Evolutionary conservation across 169 alveolate species (phyloP), one percentile per base, ranked within the genome.

Genomic region (Cryptosporidium xiaoi): DNA sequence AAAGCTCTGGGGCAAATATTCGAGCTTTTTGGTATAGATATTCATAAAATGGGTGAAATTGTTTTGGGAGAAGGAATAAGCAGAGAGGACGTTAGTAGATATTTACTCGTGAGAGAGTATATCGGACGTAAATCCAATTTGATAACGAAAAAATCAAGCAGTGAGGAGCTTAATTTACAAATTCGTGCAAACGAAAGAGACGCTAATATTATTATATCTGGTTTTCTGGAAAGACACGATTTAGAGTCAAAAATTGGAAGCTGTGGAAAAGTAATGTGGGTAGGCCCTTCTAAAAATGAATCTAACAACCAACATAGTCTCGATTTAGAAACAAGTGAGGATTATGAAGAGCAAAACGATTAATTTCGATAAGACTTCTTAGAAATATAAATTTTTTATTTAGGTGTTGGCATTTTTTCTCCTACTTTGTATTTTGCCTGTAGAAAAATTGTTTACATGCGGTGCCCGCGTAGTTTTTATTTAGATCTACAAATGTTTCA

Each of bases 401-500:
- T 40, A 40, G 48, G 48, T 8, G 4, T 40, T 6, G 10, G 48
- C 1, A 40, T 40, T 40, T 40, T 40, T 40, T 40, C 48, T 40
- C 48, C 10, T 40, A 40, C 13, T 1, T 40, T 40, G 48, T 8
- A 40, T 40, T 1, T 8, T 6, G 10, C 48, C 48, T 40, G 1
- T 40, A 40, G 10, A 40, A 8, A 40, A 40, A 40, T 6, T 40
- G 48, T 40, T 40, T 40, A 40, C 48, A 40, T 40, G 48, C 10
- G 1, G 48, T 48, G 83, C 83, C 83, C 83, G 83, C 83, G 83
- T 66, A 69, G 51, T 51, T 51, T 69, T 24, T 51, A 69, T 69
- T 66, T 69, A 69, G 83, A 69, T 69, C 83, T 69, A 69, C 83
- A 69, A 69, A 69, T 69, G 31, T 51, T 66, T 69, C 44, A 51